Percentiles rank a stretch among this genome's conserved stretches.
Evolutionary conservation across 2,329 filamentous ascomycete genomes (phyloP).

Genomic region (Alternaria triticina): DNA sequence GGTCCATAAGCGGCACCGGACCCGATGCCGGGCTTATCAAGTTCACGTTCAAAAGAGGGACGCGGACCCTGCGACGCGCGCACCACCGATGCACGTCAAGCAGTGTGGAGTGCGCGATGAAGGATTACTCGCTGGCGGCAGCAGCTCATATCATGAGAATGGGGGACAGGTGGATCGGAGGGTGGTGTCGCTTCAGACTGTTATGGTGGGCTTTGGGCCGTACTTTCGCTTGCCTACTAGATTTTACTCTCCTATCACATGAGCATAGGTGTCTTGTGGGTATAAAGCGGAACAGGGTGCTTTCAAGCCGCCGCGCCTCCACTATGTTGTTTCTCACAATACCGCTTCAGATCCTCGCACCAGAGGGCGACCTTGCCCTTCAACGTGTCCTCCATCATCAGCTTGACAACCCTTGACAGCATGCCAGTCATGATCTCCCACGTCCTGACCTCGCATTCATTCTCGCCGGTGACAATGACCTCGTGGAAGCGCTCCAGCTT

Average conservation of each 20-base stretch:
- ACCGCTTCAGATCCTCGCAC: constrained; percentile 26
- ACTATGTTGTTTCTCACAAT: constrained; percentile 12
- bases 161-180: neutral
- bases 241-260: neutral
- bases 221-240: neutral
- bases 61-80: neutral
- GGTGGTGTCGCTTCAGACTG: neutral
- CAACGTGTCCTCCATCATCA: constrained; percentile 20
- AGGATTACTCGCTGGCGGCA: neutral
- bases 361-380: constrained; percentile 23
- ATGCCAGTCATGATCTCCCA: constrained; percentile 33
- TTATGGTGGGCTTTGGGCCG: neutral
- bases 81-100: neutral
- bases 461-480: constrained; percentile 18
- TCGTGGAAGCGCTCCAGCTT: constrained; percentile 28
- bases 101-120: neutral
- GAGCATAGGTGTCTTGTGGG: neutral
- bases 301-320: neutral
- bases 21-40: neutral
- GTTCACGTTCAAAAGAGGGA: neutral
- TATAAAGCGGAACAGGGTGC: neutral
- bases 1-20: neutral
- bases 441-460: constrained; percentile 25
- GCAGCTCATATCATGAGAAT: neutral
- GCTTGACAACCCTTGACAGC: constrained; percentile 23